These are phyloP conservation scores for Spatholobus suberectus DNA, from an alignment of 306 rosid genomes.

Conservation along the genomic window DNA sequence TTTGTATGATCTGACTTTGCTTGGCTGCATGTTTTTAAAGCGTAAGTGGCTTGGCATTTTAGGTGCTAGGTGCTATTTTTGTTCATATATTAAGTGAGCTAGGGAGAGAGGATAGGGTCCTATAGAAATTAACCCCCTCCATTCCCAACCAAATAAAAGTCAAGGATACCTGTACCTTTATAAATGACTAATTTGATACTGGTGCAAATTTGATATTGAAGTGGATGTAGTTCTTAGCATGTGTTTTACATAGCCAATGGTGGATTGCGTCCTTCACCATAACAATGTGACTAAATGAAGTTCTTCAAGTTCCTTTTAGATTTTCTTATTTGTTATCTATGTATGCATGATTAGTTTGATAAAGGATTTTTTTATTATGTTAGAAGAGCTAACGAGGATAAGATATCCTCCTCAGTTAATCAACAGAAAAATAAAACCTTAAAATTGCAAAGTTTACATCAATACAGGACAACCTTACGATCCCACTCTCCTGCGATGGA, in stretches of 20 bases:
- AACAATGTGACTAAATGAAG: not conserved
- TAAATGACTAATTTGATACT: not conserved
- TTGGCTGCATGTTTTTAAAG: not conserved
- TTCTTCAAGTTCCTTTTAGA: slow-evolving; percentile 5
- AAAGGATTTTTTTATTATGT: slow-evolving; percentile 16
- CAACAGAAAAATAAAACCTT: slow-evolving; percentile 5
- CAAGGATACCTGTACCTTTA: not conserved
- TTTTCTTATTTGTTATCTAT: not conserved
- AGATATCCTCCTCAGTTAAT: not conserved
- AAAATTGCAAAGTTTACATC: not conserved
- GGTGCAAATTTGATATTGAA: not conserved
- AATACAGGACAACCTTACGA: not conserved
- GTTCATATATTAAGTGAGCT: not conserved
- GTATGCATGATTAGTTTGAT: slow-evolving; percentile 1
- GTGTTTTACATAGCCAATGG: not conserved
- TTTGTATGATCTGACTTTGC: not conserved
- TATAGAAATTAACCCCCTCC: not conserved
- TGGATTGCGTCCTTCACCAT: not conserved
- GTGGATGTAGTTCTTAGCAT: slow-evolving; percentile 5
- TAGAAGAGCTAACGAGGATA: slow-evolving; percentile 17
- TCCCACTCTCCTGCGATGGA: not conserved
- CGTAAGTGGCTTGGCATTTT: not conserved
- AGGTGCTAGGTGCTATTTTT: not conserved
- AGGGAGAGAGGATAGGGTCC: not conserved
- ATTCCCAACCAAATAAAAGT: not conserved